Evolutionary conservation across 1,284 basidiomycete genomes (phyloP), one percentile per base, ranked within the genome.

Genomic region (Rhodotorula mucilaginosa): DNA sequence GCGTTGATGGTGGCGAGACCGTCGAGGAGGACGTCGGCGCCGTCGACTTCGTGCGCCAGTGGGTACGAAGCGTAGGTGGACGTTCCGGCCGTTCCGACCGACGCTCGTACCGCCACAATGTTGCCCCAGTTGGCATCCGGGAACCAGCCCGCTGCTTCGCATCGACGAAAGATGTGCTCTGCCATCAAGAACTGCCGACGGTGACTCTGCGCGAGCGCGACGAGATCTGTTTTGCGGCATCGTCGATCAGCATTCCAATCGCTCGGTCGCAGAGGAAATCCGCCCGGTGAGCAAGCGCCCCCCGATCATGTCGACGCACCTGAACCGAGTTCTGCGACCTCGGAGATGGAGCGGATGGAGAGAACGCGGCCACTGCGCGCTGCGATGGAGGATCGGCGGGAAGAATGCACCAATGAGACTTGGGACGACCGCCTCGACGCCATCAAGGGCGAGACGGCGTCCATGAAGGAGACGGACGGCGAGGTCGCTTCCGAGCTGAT

Each of bases 1-100:
- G 70, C 70, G n/a, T 71, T 71, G 70, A 71, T 64, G 18, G 19
- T 54, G 0, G 70, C 65, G 56, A 71, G 70, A 2, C 66, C 70
- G 8, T 65, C 47, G 29, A 71, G 58, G 29, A 71, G 60, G 5
- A 57, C 44, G 48, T 68, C 59, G 39, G 62, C 57, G 47, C 70
- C 70, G 49, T 71, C 70, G 59, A 71, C 67, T 23, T 71, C 66
- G 31, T 71, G 51, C 0, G 59, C 66, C 18, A 44, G 63, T 39
- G 70, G 70, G 47, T 71, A 71, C 29, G 70, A 68, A 3, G 66
- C 70, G 59, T 62, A 71, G 31, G 66, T 58, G 2, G 66, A 68
- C 5, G 57, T 58, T 39, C 70, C 70, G 5, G 66, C 66, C 12
- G 59, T 67, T 26, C 66, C 70, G 54, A 71, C 66, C 13, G 52